These are phyloP conservation scores for Penicillium egyptiacum DNA, from an alignment of 495 filamentous ascomycete species.

Conservation along the genomic window DNA sequence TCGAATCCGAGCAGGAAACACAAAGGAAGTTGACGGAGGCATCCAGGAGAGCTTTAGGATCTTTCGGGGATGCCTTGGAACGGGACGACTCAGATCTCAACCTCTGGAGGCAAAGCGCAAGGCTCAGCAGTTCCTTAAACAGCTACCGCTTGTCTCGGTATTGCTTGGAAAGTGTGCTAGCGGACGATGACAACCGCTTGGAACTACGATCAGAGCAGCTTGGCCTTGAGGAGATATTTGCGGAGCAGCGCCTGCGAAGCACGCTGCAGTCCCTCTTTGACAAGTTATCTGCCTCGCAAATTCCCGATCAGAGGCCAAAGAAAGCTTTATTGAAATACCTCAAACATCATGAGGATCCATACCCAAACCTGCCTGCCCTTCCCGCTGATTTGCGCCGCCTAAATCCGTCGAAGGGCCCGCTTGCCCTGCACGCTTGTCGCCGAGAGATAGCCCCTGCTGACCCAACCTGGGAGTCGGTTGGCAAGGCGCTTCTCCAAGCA, in stretches of 20 bases:
- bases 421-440: conserved; percentile 30
- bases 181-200: conserved; percentile 72
- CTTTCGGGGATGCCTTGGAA: conserved; percentile 76
- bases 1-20: conserved; percentile 41
- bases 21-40: conserved; percentile 28
- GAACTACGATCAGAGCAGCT: conserved; percentile 71
- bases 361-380: conserved; percentile 69
- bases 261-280: conserved; percentile 70
- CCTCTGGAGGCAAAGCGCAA: conserved; percentile 85
- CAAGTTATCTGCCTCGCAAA: conserved; percentile 62
- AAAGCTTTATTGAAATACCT: conserved; percentile 63
- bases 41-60: conserved; percentile 47
- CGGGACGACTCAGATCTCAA: conserved; percentile 91
- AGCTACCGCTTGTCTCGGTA: conserved; percentile 78
- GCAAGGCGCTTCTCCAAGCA: conserved; percentile 56
- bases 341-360: conserved; percentile 68
- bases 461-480: conserved; percentile 55
- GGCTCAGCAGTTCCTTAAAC: conserved; percentile 70
- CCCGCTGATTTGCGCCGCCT: conserved; percentile 36
- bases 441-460: conserved; percentile 34
- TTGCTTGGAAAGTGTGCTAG: conserved; percentile 87
- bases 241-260: conserved; percentile 71
- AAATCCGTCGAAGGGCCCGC: conserved; percentile 27
- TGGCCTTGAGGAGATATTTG: conserved; percentile 81
- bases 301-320: conserved; percentile 62